phyloP scores from a whole-genome alignment of 495 filamentous ascomycete species.

The Viridothelium virens region DNA sequence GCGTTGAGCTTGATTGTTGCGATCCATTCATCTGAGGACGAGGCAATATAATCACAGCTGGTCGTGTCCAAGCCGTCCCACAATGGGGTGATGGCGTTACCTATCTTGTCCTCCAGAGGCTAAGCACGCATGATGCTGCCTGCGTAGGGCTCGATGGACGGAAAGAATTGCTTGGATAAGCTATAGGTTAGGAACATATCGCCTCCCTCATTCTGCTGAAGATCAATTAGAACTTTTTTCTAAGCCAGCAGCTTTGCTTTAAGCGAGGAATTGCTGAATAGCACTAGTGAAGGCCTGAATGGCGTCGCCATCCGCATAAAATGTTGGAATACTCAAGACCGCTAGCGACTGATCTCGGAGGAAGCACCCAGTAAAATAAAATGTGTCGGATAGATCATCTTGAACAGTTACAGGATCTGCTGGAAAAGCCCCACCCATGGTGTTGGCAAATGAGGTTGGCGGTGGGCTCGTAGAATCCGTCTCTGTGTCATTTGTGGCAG shows the following conservation, averaged over 20 bases:
- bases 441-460: neutral
- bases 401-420: neutral
- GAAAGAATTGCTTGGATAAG: slow-evolving; percentile 47
- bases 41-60: neutral
- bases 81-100: slow-evolving; percentile 36
- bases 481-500: neutral
- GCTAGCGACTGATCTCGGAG: slow-evolving; percentile 32
- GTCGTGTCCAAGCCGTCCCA: slow-evolving; percentile 20
- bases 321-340: slow-evolving; percentile 47
- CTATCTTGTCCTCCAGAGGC: slow-evolving; percentile 36
- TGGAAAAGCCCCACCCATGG: neutral
- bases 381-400: neutral
- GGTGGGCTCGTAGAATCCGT: neutral
- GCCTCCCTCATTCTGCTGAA: slow-evolving; percentile 47
- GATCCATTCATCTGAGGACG: slow-evolving; percentile 37
- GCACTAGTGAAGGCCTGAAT: slow-evolving; percentile 33
- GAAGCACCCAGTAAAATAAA: slow-evolving; percentile 37
- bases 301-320: slow-evolving; percentile 32
- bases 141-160: slow-evolving; percentile 38
- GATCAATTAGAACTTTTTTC: slow-evolving; percentile 46
- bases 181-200: slow-evolving; percentile 37
- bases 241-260: slow-evolving; percentile 33
- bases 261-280: slow-evolving; percentile 38
- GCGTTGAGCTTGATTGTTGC: slow-evolving; percentile 38
- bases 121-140: slow-evolving; percentile 41